Percentiles rank a stretch among this genome's conserved stretches.
Conservation (phyloP, 1,284 basidiomycete genomes). For the Trametes pubescens region DNA sequence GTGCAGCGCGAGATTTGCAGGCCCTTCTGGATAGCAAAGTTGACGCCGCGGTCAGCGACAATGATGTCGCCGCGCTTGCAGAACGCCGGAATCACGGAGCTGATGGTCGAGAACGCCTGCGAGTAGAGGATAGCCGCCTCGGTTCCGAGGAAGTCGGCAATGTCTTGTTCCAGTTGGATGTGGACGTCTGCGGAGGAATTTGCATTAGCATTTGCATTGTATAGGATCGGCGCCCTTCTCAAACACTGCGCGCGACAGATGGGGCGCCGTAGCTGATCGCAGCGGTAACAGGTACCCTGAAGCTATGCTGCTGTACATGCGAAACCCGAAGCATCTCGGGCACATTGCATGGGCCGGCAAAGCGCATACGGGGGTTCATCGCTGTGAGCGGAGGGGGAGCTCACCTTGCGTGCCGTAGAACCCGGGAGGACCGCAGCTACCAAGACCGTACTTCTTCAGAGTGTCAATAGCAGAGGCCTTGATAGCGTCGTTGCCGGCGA, state of each 20-base stretch:
- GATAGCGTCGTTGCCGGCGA: conserved; percentile 89
- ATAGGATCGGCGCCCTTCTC: conserved; percentile 14
- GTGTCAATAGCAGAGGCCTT: conserved; percentile 89
- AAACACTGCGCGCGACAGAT: not conserved
- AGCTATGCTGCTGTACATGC: not conserved
- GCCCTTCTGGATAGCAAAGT: conserved; percentile 98
- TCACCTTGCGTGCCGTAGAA: conserved; percentile 97
- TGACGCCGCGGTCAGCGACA: conserved; percentile 95
- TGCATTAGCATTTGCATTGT: conserved; percentile 55
- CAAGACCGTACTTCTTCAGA: conserved; percentile 92
- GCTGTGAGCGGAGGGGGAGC: not conserved
- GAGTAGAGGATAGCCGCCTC: conserved; percentile 94
- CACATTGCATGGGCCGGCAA: not conserved
- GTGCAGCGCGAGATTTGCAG: conserved; percentile 95
- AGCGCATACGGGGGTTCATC: conserved; percentile 42
- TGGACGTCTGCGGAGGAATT: conserved; percentile 91
- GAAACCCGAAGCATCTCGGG: not conserved
- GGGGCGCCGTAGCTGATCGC: not conserved
- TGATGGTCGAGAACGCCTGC: conserved; percentile 92
- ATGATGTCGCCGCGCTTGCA: conserved; percentile 98
- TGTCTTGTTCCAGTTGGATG: conserved; percentile 86
- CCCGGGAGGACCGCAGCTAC: conserved; percentile 95
- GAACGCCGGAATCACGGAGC: conserved; percentile 96
- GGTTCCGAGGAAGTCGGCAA: conserved; percentile 91
- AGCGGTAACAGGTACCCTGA: not conserved